Evolutionary conservation across 768 basidiomycete genomes (phyloP).

Genomic region (Lactifluus pinguis): DNA sequence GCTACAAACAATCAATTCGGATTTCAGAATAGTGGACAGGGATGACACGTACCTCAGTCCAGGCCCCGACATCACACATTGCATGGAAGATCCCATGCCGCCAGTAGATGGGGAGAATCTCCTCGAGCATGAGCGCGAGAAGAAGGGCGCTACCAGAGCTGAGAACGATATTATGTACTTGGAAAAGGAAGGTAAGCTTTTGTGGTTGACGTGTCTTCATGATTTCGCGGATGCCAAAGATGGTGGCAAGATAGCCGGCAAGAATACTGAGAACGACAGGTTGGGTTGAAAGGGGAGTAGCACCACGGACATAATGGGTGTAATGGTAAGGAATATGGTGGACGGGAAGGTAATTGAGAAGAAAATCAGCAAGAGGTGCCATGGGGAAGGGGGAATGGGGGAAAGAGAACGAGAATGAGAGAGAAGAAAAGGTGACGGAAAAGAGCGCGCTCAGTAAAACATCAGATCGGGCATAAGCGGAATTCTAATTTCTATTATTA

Average conservation of each 20-base stretch:
- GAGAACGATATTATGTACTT: constrained; percentile 84
- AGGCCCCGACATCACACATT: constrained; percentile 68
- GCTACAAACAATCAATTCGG: constrained; percentile 34
- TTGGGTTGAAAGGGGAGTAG: constrained; percentile 72
- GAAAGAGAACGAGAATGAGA: constrained; percentile 10
- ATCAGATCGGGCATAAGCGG: background rate
- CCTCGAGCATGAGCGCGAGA: constrained; percentile 84
- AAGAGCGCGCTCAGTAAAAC: background rate
- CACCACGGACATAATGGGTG: constrained; percentile 58
- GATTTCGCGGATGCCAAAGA: constrained; percentile 75
- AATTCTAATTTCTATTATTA: constrained; percentile 4
- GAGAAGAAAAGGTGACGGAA: constrained; percentile 7
- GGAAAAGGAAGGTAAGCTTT: constrained; percentile 78
- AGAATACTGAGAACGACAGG: constrained; percentile 63
- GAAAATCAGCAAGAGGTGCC: constrained; percentile 66
- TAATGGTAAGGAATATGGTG: constrained; percentile 49
- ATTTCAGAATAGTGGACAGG: background rate
- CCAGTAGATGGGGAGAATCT: constrained; percentile 73
- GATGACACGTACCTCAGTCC: constrained; percentile 68
- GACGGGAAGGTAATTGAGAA: constrained; percentile 46
- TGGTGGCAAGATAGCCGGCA: constrained; percentile 72
- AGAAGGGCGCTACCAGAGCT: constrained; percentile 78
- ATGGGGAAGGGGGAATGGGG: constrained; percentile 31
- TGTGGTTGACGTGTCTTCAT: constrained; percentile 73
- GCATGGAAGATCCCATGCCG: constrained; percentile 64